phyloP scores from a whole-genome alignment of 1,139 yeast genomes.

The Yarrowia galli region DNA sequence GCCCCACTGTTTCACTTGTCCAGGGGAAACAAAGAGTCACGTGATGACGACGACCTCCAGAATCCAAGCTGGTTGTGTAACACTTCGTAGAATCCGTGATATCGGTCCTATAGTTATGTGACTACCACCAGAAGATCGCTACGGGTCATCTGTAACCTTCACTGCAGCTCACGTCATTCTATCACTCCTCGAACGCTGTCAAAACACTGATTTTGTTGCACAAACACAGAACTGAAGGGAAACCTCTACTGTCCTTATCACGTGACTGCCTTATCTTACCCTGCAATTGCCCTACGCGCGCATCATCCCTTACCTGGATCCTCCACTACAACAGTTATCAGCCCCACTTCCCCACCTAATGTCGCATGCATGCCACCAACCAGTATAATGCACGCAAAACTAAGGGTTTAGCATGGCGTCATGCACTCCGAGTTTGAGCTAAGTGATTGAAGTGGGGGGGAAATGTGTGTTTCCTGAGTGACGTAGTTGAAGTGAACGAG shows the following conservation, averaged over 20 bases:
- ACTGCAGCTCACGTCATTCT: too few species aligned
- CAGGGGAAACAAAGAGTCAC: neutral
- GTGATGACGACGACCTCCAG: neutral
- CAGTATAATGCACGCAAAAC: slow-evolving; percentile 7
- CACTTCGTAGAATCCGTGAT: neutral
- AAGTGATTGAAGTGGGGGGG: neutral
- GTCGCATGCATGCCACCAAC: slow-evolving; percentile 17
- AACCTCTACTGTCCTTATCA: neutral
- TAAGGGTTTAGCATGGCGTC: slow-evolving; percentile 13
- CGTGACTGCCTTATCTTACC: neutral
- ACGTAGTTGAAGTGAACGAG: neutral
- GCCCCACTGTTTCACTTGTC: slow-evolving; percentile 24
- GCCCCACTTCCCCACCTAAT: slow-evolving; percentile 35
- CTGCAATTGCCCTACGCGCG: neutral
- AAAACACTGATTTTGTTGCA: too few species aligned
- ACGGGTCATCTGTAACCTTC: too few species aligned
- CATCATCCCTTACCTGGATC: neutral
- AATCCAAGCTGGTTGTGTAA: too few species aligned
- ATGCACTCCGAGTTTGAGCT: slow-evolving; percentile 13
- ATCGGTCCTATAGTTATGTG: neutral
- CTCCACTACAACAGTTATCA: slow-evolving; percentile 2
- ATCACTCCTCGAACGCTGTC: too few species aligned
- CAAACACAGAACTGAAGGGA: neutral
- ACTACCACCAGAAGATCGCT: neutral
- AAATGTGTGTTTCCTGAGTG: too few species aligned